Percentiles rank a stretch among this genome's conserved stretches.
Conservation (phyloP, 1,139 yeast species). For the Blastobotrys persicus region DNA sequence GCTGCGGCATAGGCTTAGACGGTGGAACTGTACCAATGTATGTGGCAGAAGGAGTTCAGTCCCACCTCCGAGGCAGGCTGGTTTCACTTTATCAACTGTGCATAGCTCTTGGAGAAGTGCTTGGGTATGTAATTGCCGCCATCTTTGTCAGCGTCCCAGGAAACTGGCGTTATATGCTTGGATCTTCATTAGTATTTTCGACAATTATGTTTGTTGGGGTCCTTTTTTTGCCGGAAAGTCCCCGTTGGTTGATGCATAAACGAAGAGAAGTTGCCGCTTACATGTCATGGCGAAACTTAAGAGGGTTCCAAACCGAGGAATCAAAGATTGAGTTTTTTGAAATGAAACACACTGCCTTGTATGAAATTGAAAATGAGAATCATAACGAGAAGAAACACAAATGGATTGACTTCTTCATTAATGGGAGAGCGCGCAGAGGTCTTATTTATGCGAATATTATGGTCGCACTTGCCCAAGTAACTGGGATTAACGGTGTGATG, state of each 20-base stretch:
- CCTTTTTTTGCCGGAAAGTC: conserved; percentile 63
- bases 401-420: conserved; percentile 45
- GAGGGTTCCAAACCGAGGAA: conserved; percentile 44
- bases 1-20: conserved; percentile 59
- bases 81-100: conserved; percentile 58
- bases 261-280: conserved; percentile 51
- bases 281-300: conserved; percentile 51
- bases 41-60: conserved; percentile 56
- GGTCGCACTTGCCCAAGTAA: conserved; percentile 28
- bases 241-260: conserved; percentile 62
- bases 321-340: conserved; percentile 53
- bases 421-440: conserved; percentile 53
- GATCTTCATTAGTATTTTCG: conserved; percentile 56
- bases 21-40: conserved; percentile 61
- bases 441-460: conserved; percentile 48
- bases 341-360: conserved; percentile 39
- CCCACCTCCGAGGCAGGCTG: conserved; percentile 51
- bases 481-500: conserved; percentile 36
- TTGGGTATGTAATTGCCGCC: conserved; percentile 57
- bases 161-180: conserved; percentile 62
- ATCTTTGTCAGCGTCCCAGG: conserved; percentile 52
- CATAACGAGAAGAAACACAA: conserved; percentile 34
- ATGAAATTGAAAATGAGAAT: conserved; percentile 39
- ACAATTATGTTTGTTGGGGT: conserved; percentile 49
- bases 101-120: conserved; percentile 57